Evolutionary conservation across 2,329 filamentous ascomycete species (phyloP).

Genomic region (Boeremia exigua): DNA sequence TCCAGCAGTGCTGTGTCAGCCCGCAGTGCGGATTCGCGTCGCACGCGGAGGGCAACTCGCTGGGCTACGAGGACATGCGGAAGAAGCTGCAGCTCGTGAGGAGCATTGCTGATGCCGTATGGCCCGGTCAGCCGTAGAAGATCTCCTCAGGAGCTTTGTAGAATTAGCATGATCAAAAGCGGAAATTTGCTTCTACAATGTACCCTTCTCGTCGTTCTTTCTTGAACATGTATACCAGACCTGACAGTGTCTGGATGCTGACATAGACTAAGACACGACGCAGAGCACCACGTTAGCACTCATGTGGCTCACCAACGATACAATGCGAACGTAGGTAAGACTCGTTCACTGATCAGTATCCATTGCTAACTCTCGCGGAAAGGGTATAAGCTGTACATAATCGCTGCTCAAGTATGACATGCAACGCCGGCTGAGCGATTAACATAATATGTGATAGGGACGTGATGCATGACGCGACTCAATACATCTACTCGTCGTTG

Average conservation of each 20-base stretch:
- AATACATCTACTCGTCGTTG: slow-evolving; percentile 23
- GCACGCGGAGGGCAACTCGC: slow-evolving; percentile 74
- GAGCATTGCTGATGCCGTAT: slow-evolving; percentile 74
- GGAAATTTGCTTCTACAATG: too few species aligned
- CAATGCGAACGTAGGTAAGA: background rate
- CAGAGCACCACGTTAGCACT: background rate
- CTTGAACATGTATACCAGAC: too few species aligned
- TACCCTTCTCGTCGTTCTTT: too few species aligned
- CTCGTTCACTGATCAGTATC: background rate
- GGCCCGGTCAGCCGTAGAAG: slow-evolving; percentile 61
- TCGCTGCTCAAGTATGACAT: background rate
- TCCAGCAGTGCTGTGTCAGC: slow-evolving; percentile 64
- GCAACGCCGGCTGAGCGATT: background rate
- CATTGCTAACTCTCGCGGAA: background rate
- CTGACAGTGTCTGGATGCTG: too few species aligned
- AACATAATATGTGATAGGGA: background rate
- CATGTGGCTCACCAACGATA: background rate
- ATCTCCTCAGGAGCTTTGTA: background rate
- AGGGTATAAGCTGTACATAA: slow-evolving; percentile 18
- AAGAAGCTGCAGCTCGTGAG: slow-evolving; percentile 75
- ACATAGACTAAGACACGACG: too few species aligned
- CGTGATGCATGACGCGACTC: background rate
- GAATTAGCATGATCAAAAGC: background rate
- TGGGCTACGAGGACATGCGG: slow-evolving; percentile 73
- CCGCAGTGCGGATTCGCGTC: slow-evolving; percentile 61